A percentile compares a stretch with the other conserved stretches of the same genome.
phyloP scores from a whole-genome alignment of 768 basidiomycete genomes.

The Mycena epipterygia region DNA sequence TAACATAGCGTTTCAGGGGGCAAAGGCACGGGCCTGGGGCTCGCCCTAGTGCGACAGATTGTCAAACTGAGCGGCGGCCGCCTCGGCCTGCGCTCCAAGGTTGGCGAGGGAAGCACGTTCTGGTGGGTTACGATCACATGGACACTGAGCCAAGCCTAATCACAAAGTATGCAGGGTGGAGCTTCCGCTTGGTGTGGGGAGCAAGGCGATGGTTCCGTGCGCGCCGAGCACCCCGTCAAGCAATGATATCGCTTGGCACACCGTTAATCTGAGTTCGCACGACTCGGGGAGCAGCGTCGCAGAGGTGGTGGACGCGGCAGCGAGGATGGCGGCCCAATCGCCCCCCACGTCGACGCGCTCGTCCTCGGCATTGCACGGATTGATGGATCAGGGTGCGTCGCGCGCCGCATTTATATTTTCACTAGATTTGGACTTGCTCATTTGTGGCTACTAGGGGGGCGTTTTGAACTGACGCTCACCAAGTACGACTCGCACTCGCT shows the following conservation, averaged over 20 bases:
- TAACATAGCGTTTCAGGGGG: conserved; percentile 42
- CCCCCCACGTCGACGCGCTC: conserved; percentile 34
- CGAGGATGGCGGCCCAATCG: conserved; percentile 30
- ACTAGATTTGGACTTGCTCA: not conserved
- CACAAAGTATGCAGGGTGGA: conserved; percentile 28
- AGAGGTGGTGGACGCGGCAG: conserved; percentile 36
- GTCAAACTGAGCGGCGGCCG: conserved; percentile 70
- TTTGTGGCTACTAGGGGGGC: conserved; percentile 54
- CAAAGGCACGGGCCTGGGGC: conserved; percentile 66
- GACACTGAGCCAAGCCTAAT: not conserved
- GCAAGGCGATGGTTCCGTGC: conserved; percentile 51
- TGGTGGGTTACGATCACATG: conserved; percentile 65
- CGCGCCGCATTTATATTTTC: not conserved
- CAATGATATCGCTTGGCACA: not conserved
- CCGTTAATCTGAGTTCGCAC: conserved; percentile 4
- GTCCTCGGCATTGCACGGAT: conserved; percentile 59
- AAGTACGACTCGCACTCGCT: conserved; percentile 50
- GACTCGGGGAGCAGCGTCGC: conserved; percentile 29
- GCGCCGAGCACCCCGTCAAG: conserved; percentile 42
- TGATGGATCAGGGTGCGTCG: conserved; percentile 66
- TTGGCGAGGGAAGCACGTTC: conserved; percentile 76
- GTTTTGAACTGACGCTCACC: conserved; percentile 61
- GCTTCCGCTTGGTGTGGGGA: conserved; percentile 60
- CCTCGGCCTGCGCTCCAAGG: conserved; percentile 61
- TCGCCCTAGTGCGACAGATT: conserved; percentile 71